These are phyloP conservation scores for Curvularia hawaiiensis DNA, from an alignment of 2,329 filamentous ascomycete species.

Conservation along the genomic window DNA sequence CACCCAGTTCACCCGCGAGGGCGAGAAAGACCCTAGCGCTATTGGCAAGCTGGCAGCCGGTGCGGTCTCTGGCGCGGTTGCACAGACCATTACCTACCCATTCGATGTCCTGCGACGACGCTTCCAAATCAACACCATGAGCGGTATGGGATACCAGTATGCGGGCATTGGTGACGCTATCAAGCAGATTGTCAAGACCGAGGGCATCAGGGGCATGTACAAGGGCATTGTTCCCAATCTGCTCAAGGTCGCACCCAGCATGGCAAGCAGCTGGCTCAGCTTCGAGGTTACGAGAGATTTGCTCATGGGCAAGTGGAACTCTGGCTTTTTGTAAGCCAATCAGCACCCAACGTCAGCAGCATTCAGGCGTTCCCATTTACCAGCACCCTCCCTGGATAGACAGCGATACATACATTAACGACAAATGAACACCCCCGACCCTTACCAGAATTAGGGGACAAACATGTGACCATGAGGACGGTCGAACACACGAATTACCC, in stretches of 20 bases:
- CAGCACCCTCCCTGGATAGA: constrained; percentile 12
- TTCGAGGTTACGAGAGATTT: constrained; percentile 94
- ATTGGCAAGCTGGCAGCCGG: constrained; percentile 85
- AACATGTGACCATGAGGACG: constrained; percentile 5
- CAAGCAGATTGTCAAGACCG: constrained; percentile 77
- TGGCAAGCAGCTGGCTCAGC: constrained; percentile 98
- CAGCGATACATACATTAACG: constrained; percentile 1
- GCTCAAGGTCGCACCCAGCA: constrained; percentile 95
- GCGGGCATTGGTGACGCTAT: constrained; percentile 85
- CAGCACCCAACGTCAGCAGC: neutral
- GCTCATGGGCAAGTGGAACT: constrained; percentile 59
- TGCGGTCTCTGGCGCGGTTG: constrained; percentile 92
- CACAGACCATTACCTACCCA: constrained; percentile 97
- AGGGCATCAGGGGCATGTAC: constrained; percentile 86
- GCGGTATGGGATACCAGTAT: constrained; percentile 96
- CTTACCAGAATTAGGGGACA: neutral
- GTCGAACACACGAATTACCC: neutral
- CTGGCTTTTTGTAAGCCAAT: constrained; percentile 35
- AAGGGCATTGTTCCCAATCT: constrained; percentile 96
- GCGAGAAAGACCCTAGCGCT: constrained; percentile 80
- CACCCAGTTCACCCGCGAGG: constrained; percentile 82
- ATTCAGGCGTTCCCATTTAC: constrained; percentile 2
- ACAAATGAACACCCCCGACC: neutral
- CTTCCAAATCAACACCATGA: constrained; percentile 99
- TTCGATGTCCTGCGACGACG: constrained; percentile 93